A percentile compares a stretch with the other conserved stretches of the same genome.
phyloP scores from a whole-genome alignment of 163 green algal genomes.

The Scenedesmus sp. region DNA sequence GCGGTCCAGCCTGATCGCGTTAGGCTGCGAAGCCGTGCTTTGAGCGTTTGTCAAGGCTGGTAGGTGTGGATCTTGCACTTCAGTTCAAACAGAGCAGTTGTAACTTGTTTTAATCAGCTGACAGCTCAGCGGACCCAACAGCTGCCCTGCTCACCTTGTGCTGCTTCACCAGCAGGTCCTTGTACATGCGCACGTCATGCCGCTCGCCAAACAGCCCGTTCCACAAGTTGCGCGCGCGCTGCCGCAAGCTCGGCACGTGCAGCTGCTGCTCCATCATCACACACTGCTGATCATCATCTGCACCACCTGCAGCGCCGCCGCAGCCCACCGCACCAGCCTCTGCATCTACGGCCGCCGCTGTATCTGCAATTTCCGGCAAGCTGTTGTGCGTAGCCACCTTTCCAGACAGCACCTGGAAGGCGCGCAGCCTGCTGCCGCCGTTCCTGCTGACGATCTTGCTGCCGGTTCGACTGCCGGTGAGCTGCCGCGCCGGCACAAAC shows the following conservation, averaged over 20 bases:
- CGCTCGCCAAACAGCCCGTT: not conserved
- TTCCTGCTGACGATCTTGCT: not conserved
- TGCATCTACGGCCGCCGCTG: not conserved
- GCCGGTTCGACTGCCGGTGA: not conserved
- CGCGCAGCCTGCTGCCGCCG: not conserved
- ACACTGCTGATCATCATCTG: too few relatives aligned
- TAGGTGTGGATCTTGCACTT: too few relatives aligned
- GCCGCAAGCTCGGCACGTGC: not conserved
- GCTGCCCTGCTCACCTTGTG: slow-evolving; percentile 20
- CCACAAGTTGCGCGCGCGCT: slow-evolving; percentile 7
- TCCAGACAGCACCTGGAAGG: not conserved
- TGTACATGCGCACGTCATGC: slow-evolving; percentile 47
- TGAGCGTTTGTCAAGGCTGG: too few relatives aligned
- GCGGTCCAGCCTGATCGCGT: too few relatives aligned
- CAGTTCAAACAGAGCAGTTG: too few relatives aligned
- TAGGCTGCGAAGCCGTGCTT: too few relatives aligned
- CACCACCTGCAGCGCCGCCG: not conserved
- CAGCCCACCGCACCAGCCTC: not conserved
- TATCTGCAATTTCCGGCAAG: not conserved
- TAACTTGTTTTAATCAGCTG: too few relatives aligned
- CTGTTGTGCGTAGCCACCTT: not conserved
- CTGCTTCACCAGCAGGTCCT: slow-evolving; percentile 7
- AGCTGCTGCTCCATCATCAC: not conserved
- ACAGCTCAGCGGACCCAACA: too few relatives aligned
- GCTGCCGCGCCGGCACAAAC: not conserved